Evolutionary conservation across 148 eudicot species (phyloP).

Genomic region (Camellia lanceoleosa): DNA sequence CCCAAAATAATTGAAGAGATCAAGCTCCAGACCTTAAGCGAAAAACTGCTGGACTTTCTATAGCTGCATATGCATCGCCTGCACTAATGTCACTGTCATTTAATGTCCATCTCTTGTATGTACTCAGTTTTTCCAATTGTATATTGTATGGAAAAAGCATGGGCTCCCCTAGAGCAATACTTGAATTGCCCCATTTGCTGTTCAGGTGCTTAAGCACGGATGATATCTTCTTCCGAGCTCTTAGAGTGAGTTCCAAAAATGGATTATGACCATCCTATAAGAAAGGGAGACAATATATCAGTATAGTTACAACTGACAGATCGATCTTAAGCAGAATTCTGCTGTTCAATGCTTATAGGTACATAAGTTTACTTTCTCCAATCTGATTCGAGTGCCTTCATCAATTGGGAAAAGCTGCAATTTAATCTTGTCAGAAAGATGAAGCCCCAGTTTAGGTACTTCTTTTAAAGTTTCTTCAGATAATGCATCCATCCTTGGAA

Average conservation of each 20-base stretch:
- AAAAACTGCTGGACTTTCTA: constrained; percentile 60
- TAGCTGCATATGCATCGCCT: constrained; percentile 59
- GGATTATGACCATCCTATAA: constrained; percentile 86
- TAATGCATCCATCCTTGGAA: neutral
- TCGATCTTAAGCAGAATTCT: neutral
- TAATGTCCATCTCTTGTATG: constrained; percentile 59
- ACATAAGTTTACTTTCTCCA: constrained; percentile 60
- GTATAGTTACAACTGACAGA: constrained; percentile 1
- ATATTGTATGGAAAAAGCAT: constrained; percentile 61
- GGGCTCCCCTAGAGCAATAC: constrained; percentile 57
- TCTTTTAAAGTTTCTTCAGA: constrained; percentile 7
- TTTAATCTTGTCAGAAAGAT: constrained; percentile 58
- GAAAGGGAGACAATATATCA: neutral
- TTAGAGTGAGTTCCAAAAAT: constrained; percentile 73
- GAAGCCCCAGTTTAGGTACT: constrained; percentile 13
- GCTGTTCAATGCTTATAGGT: neutral
- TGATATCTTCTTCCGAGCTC: constrained; percentile 73
- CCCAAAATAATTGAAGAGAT: neutral
- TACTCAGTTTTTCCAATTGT: constrained; percentile 27
- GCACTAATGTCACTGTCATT: constrained; percentile 44
- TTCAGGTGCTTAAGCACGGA: constrained; percentile 76
- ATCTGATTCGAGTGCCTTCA: constrained; percentile 44
- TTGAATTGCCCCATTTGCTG: constrained; percentile 76
- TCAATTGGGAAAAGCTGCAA: constrained; percentile 84
- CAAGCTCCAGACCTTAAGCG: constrained; percentile 64